Conservation (phyloP, 768 basidiomycete species). For the Podaxis rugospora region DNA sequence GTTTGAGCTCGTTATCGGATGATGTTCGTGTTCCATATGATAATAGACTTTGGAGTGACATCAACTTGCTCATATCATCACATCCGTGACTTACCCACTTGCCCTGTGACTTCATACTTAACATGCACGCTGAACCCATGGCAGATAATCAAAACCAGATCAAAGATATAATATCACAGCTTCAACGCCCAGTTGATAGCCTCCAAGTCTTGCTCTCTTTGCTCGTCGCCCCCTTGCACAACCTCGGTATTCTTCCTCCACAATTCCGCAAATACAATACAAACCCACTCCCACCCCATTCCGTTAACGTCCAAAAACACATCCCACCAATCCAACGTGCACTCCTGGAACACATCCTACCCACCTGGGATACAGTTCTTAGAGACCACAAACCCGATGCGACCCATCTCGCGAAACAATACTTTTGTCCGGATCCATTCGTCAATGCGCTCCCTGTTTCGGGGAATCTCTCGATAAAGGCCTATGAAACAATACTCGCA, state of each 20-base stretch:
- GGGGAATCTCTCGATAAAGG: conserved; percentile 48
- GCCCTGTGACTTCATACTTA: not conserved
- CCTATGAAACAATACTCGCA: conserved; percentile 64
- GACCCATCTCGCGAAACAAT: conserved; percentile 50
- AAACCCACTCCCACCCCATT: conserved; percentile 28
- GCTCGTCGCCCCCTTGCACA: conserved; percentile 54
- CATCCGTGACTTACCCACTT: not conserved
- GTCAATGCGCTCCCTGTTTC: conserved; percentile 45
- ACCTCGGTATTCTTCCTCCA: conserved; percentile 55
- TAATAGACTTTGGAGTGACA: not conserved
- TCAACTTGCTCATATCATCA: not conserved
- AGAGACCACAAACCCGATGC: conserved; percentile 36
- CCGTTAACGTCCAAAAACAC: conserved; percentile 33
- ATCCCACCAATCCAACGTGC: conserved; percentile 58
- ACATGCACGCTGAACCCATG: conserved; percentile 4
- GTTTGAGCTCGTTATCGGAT: not conserved
- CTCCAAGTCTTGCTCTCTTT: conserved; percentile 49
- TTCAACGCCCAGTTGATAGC: conserved; percentile 46
- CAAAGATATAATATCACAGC: conserved; percentile 36
- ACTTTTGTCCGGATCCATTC: conserved; percentile 69
- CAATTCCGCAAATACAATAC: conserved; percentile 42
- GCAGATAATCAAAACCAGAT: conserved; percentile 21
- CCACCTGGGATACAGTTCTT: conserved; percentile 62
- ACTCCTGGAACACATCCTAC: conserved; percentile 59
- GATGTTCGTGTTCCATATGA: not conserved